phyloP scores from a whole-genome alignment of 2,329 filamentous ascomycete genomes.

The Lecanosticta acicola region DNA sequence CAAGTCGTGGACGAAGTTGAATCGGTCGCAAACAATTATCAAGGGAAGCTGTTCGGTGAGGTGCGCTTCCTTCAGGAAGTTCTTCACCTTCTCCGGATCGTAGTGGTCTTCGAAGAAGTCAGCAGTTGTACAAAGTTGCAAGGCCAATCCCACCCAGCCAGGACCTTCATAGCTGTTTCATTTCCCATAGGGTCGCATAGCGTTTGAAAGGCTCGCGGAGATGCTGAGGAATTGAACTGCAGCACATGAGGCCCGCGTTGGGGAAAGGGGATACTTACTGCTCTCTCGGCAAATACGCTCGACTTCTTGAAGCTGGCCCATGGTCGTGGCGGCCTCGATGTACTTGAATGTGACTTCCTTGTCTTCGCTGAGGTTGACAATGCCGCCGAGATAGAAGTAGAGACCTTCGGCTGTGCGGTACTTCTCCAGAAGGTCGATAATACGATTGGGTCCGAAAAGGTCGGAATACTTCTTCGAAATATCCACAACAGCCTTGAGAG shows the following conservation, averaged over 20 bases:
- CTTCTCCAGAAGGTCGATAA: conserved; percentile 94
- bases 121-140: not conserved
- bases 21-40: conserved; percentile 98
- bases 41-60: conserved; percentile 88
- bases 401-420: conserved; percentile 95
- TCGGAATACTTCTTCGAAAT: conserved; percentile 98
- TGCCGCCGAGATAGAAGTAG: conserved; percentile 96
- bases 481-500: conserved; percentile 84
- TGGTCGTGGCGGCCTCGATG: conserved; percentile 91
- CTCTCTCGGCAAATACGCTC: conserved; percentile 96
- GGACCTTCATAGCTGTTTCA: no score
- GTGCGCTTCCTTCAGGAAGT: conserved; percentile 95
- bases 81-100: conserved; percentile 95
- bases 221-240: no score
- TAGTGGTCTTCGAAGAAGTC: conserved; percentile 55
- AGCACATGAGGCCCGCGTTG: no score
- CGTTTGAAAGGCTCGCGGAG: no score
- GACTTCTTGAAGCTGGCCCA: conserved; percentile 90
- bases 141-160: no score
- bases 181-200: no score
- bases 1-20: conserved; percentile 96
- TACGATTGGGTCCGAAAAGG: conserved; percentile 74
- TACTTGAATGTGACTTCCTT: conserved; percentile 98
- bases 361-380: conserved; percentile 94
- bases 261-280: no score